These are phyloP conservation scores for Sinapis alba DNA, from an alignment of 441 rosid species.

Conservation along the genomic window DNA sequence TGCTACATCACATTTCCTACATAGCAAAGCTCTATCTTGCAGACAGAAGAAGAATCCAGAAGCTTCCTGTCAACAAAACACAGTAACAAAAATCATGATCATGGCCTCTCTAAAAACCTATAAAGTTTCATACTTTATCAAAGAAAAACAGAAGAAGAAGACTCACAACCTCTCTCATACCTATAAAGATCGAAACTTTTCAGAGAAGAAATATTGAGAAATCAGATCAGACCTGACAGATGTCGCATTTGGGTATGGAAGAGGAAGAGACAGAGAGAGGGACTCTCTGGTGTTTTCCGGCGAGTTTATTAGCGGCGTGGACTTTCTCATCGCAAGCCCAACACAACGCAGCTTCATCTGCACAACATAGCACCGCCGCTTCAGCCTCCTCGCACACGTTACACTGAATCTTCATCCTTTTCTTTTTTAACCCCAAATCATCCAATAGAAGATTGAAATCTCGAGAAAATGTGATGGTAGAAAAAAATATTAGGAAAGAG, in stretches of 20 bases:
- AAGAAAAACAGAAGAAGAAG: background rate
- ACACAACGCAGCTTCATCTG: constrained; percentile 97
- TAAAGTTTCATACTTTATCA: background rate
- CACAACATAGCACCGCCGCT: constrained; percentile 91
- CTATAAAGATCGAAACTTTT: background rate
- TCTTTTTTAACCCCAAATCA: background rate
- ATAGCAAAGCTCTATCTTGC: constrained; percentile 92
- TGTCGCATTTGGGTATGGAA: constrained; percentile 85
- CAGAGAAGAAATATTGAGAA: background rate
- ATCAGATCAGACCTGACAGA: constrained; percentile 67
- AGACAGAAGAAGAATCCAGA: constrained; percentile 94
- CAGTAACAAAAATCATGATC: background rate
- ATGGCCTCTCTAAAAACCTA: background rate
- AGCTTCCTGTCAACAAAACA: constrained; percentile 55
- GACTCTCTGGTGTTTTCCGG: constrained; percentile 92
- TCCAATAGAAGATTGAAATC: background rate
- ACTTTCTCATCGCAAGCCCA: constrained; percentile 82
- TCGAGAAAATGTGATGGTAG: background rate
- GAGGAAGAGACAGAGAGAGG: constrained; percentile 67
- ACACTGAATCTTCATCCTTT: constrained; percentile 91
- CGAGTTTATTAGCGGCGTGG: constrained; percentile 96
- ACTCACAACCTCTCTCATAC: background rate
- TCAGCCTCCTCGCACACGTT: constrained; percentile 92
- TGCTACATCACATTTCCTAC: constrained; percentile 92
- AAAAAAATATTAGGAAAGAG: background rate